These are phyloP conservation scores for Diddensiella santjacobensis DNA, from an alignment of 805 yeast species.

Conservation along the genomic window DNA sequence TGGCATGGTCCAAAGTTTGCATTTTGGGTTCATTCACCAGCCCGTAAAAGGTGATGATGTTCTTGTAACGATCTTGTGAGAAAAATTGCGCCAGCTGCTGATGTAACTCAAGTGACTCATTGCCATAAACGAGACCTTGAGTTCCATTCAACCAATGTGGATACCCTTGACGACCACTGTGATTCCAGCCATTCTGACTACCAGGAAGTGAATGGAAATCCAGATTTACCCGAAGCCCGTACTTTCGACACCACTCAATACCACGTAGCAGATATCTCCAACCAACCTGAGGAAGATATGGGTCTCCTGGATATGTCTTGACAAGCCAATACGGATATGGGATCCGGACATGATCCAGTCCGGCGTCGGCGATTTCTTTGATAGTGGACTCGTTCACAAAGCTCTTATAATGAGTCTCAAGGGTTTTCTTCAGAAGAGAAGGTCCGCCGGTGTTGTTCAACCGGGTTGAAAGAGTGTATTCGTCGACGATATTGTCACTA, in stretches of 20 bases:
- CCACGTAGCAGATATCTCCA: slow-evolving; percentile 57
- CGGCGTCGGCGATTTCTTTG: slow-evolving; percentile 49
- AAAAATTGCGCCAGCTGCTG: slow-evolving; percentile 56
- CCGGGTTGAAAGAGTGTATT: slow-evolving; percentile 55
- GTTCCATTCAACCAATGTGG: slow-evolving; percentile 41
- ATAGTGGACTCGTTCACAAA: slow-evolving; percentile 72
- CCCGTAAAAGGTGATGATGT: slow-evolving; percentile 74
- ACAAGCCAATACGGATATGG: slow-evolving; percentile 86
- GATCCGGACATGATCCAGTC: slow-evolving; percentile 71
- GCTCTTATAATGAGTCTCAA: slow-evolving; percentile 63
- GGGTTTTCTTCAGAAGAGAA: slow-evolving; percentile 44
- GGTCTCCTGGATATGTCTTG: slow-evolving; percentile 34
- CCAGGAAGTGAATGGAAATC: slow-evolving; percentile 84
- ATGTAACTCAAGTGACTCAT: slow-evolving; percentile 49
- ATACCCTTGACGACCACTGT: slow-evolving; percentile 60
- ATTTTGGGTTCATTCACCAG: slow-evolving; percentile 71
- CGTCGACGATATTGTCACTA: slow-evolving; percentile 54
- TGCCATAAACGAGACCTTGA: slow-evolving; percentile 42
- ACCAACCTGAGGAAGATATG: slow-evolving; percentile 63
- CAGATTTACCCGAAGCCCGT: slow-evolving; percentile 64
- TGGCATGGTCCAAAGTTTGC: slow-evolving; percentile 48
- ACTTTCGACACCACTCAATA: slow-evolving; percentile 59
- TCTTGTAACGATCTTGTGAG: slow-evolving; percentile 55
- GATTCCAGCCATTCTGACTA: slow-evolving; percentile 83
- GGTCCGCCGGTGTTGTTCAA: slow-evolving; percentile 53